Base-by-base conservation (phyloP, 306 rosid species). In the Vigna mungo region DNA sequence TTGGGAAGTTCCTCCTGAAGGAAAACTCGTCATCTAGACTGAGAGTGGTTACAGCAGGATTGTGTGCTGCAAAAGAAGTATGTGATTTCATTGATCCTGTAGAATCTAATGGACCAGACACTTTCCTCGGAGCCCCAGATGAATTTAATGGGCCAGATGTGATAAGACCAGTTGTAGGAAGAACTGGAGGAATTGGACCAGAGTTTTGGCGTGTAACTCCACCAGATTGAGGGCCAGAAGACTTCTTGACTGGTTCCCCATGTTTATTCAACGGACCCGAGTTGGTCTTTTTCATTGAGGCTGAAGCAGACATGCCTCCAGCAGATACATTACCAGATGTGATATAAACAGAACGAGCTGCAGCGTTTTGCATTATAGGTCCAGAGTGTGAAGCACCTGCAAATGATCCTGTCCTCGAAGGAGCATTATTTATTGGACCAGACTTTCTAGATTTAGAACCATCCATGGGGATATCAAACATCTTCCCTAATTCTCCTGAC, bases 151-250 rank as follows among this genome's bases (percentile, higher is more conserved):
- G 97, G 51, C 99, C 99, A 14, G 99, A 95, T 58, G 99, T 95
- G 63, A 95, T 95, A 55, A 95, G 91, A 41, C 99, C 99, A 21
- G 99, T 95, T 4, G 99, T 74, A 53, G 97, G 99, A 75, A 95
- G 97, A 83, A 83, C 90, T 0, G 98, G 98, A 52, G 97, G 91
- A 54, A 95, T 88, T 64, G 97, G 92, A 58, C 99, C 99, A n/a
- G 98, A 95, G 83, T 95, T 92, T 80, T 95, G 98, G 77, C 98
- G 97, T 3, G 98, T 88, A 81, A 85, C 96, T 12, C 95, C 96
- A 59, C 98, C 95, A n/a, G 99, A 88, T 85, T 95, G 99, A 81
- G 99, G 99, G 37, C 99, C 99, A 65, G 99, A 95, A 9, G 93
- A 85, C 87, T 90, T 94, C 90, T 94, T 95, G 53, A 95, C 78